These are phyloP conservation scores for Botryosphaeria dothidea DNA, from an alignment of 2,329 filamentous ascomycete genomes.

Conservation along the genomic window DNA sequence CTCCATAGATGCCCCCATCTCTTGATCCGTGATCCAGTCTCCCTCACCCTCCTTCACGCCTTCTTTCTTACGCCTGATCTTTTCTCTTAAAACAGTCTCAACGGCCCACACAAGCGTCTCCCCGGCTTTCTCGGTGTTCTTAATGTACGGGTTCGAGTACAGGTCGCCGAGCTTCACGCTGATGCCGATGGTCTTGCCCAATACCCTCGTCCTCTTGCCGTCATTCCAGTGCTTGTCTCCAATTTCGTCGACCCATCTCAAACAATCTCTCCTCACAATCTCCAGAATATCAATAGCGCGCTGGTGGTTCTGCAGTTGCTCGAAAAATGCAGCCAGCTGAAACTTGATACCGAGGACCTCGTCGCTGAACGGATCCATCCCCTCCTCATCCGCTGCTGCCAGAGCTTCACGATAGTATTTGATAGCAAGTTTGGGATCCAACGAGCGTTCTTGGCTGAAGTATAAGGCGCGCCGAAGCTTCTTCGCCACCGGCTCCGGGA, in stretches of 20 bases:
- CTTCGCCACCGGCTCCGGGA: conserved; percentile 71
- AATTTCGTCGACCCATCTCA: conserved; percentile 50
- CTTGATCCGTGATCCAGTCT: conserved; percentile 68
- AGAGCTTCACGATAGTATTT: conserved; percentile 83
- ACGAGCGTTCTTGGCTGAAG: conserved; percentile 60
- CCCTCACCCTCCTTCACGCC: conserved; percentile 71
- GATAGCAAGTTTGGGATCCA: conserved; percentile 74
- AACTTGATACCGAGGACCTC: conserved; percentile 90
- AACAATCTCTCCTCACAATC: conserved; percentile 69
- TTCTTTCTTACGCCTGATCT: conserved; percentile 65
- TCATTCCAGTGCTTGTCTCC: conserved; percentile 43
- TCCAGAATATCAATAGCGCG: conserved; percentile 77
- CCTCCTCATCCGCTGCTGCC: conserved; percentile 68
- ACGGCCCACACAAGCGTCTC: conserved; percentile 78
- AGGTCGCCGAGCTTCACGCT: conserved; percentile 83
- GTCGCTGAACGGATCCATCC: conserved; percentile 86
- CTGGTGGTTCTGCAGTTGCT: conserved; percentile 70
- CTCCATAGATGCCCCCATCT: conserved; percentile 75
- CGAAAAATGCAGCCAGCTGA: conserved; percentile 75
- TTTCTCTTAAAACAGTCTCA: conserved; percentile 75
- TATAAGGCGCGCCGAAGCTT: conserved; percentile 83
- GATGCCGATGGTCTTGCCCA: conserved; percentile 74
- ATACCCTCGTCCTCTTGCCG: conserved; percentile 61
- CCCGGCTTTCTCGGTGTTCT: conserved; percentile 73
- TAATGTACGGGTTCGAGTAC: conserved; percentile 74